phyloP scores from a whole-genome alignment of 768 basidiomycete species.

The Calocera cornea region DNA sequence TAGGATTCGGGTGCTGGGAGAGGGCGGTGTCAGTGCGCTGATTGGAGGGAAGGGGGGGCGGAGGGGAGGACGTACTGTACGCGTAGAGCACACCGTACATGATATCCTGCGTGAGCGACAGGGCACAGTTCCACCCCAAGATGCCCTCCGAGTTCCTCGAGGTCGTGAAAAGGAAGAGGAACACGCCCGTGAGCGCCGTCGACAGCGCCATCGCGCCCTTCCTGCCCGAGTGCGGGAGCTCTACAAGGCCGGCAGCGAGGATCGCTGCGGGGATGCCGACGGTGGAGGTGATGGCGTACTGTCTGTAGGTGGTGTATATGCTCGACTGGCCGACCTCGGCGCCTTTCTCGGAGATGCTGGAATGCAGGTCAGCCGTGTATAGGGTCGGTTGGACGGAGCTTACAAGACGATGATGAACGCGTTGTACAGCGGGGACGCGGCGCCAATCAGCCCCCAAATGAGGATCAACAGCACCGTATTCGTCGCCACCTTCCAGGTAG shows the following conservation, averaged over 20 bases:
- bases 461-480: slow-evolving; percentile 38
- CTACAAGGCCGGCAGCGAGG: slow-evolving; percentile 34
- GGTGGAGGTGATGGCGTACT: slow-evolving; percentile 37
- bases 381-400: slow-evolving; percentile 19
- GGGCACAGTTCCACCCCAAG: background rate
- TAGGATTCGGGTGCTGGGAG: background rate
- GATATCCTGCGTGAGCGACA: background rate
- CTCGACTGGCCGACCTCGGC: slow-evolving; percentile 25
- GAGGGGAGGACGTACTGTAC: background rate
- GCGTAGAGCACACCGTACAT: background rate
- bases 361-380: slow-evolving; percentile 30
- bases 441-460: slow-evolving; percentile 47
- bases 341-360: background rate
- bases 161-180: background rate
- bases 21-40: background rate
- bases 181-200: slow-evolving; percentile 14
- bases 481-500: slow-evolving; percentile 30
- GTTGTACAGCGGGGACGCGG: slow-evolving; percentile 40
- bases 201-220: slow-evolving; percentile 10
- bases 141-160: background rate
- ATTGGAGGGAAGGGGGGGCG: background rate
- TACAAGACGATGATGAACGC: slow-evolving; percentile 29
- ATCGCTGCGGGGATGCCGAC: slow-evolving; percentile 38
- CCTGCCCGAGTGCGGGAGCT: slow-evolving; percentile 22
- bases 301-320: slow-evolving; percentile 13